phyloP scores from a whole-genome alignment of 2,329 filamentous ascomycete genomes.

The Diaporthe batatas region DNA sequence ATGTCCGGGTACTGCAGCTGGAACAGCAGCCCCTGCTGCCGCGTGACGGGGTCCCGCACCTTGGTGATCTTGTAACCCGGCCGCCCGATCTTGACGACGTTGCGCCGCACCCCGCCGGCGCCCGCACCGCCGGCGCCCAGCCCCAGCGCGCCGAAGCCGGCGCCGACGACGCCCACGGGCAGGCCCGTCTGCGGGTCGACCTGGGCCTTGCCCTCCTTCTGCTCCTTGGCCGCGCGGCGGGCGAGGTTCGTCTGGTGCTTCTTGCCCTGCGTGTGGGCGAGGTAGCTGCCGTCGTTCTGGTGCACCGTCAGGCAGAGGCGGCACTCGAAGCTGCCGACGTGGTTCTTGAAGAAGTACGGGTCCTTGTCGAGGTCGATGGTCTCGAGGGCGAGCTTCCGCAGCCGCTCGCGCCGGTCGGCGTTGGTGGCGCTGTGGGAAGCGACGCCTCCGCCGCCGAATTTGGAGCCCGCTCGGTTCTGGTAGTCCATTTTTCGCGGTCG shows the following conservation, averaged over 20 bases:
- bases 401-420: slow-evolving; percentile 95
- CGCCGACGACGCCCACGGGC: slow-evolving; percentile 82
- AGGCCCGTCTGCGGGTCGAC: slow-evolving; percentile 77
- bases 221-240: slow-evolving; percentile 93
- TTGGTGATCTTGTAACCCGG: slow-evolving; percentile 99
- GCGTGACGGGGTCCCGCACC: slow-evolving; percentile 87
- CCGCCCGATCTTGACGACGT: slow-evolving; percentile 93
- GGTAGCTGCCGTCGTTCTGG: slow-evolving; percentile 98
- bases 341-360: slow-evolving; percentile 99
- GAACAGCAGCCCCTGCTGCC: slow-evolving; percentile 93
- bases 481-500: slow-evolving; percentile 68
- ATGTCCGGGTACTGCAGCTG: slow-evolving; percentile 97
- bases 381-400: slow-evolving; percentile 97
- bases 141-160: slow-evolving; percentile 67
- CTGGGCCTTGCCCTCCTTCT: slow-evolving; percentile 84
- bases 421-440: slow-evolving; percentile 94
- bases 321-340: slow-evolving; percentile 98
- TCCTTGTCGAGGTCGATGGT: slow-evolving; percentile 99
- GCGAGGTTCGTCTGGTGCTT: slow-evolving; percentile 99
- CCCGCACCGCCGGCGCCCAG: slow-evolving; percentile 67
- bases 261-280: slow-evolving; percentile 97
- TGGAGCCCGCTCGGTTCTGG: slow-evolving; percentile 95
- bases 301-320: slow-evolving; percentile 96
- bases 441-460: slow-evolving; percentile 97
- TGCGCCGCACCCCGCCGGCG: slow-evolving; percentile 73